Evolutionary conservation across 2,329 filamentous ascomycete genomes (phyloP).

Genomic region (Fusarium concolor): DNA sequence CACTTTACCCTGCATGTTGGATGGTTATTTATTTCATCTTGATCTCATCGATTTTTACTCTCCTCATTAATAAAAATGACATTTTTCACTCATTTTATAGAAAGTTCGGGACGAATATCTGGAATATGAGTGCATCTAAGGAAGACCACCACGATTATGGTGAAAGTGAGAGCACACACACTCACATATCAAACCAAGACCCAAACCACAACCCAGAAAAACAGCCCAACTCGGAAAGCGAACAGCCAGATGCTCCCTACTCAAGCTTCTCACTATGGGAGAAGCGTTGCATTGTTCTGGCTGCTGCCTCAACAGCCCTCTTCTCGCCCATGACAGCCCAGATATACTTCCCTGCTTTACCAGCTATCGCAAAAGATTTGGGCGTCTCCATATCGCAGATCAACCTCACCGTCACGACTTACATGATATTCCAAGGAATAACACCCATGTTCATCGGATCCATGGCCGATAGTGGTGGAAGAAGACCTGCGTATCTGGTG

Average conservation of each 20-base stretch:
- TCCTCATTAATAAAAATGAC: neutral
- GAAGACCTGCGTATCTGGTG: conserved; percentile 65
- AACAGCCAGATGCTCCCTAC: conserved; percentile 44
- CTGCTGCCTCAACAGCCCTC: conserved; percentile 54
- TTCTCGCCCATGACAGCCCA: conserved; percentile 61
- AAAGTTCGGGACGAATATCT: neutral
- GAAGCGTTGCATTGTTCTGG: conserved; percentile 57
- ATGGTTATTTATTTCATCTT: conserved; percentile 21
- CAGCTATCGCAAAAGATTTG: conserved; percentile 60
- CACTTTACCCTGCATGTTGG: conserved; percentile 5
- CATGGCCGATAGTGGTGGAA: conserved; percentile 65
- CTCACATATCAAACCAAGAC: neutral
- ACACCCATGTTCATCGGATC: conserved; percentile 68
- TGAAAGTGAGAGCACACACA: conserved; percentile 7
- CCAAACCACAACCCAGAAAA: conserved; percentile 23
- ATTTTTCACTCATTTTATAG: neutral
- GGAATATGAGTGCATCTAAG: conserved; percentile 15
- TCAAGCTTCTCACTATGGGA: conserved; percentile 55
- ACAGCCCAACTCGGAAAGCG: neutral
- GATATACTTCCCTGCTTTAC: conserved; percentile 67
- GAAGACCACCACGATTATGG: conserved; percentile 1
- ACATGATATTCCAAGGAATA: conserved; percentile 71
- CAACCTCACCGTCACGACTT: conserved; percentile 65
- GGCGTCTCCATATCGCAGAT: conserved; percentile 56
- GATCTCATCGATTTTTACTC: neutral